Evolutionary conservation across 768 basidiomycete genomes (phyloP), one percentile per base, ranked within the genome.

Genomic region (Artomyces pyxidatus): DNA sequence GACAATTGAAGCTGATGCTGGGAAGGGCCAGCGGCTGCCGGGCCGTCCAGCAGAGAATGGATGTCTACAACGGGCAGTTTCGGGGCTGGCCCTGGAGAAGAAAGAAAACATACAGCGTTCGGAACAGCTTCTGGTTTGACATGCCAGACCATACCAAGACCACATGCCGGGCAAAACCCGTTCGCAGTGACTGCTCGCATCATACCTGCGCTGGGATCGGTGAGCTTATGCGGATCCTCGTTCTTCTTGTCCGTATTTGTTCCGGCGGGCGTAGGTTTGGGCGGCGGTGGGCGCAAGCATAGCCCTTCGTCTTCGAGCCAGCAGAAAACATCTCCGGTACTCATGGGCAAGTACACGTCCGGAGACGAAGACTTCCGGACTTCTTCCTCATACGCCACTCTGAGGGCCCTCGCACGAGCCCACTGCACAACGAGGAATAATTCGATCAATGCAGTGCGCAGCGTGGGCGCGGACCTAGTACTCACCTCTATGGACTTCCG

Each of bases 401-500:
- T 65, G 12, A 76, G 53, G 17, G 67, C 65, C n/a, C 66, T 66
- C 27, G 74, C 72, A 5, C 75, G 68, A 14, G 60, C 67, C 74
- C 72, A 73, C 75, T 77, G 26, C 16, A 38, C 21, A 37, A 6
- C 37, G 10, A 12, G 19, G 35, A 25, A 48, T 45, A 16, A n/a
- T 27, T 25, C 23, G 22, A 16, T 12, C 40, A n/a, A 12, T 16
- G 29, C 21, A 25, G 19, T 12, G 27, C 29, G 37, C 42, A 47
- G 28, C 26, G 19, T 39, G 23, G 42, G 17, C n/a, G 30, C 22
- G n/a, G 26, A 25, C 16, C 10, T 29, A 25, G 17, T 35, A 57
- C 70, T 30, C 26, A 74, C 74, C 64, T 76, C 75, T 3, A 77
- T 65, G 1, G 74, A 73, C 55, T 76, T 76, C 37, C 71, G 66